A percentile compares a stretch with the other conserved stretches of the same genome.
phyloP scores from a whole-genome alignment of 2,329 filamentous ascomycete species.

The Davidsoniella neocaledoniae region DNA sequence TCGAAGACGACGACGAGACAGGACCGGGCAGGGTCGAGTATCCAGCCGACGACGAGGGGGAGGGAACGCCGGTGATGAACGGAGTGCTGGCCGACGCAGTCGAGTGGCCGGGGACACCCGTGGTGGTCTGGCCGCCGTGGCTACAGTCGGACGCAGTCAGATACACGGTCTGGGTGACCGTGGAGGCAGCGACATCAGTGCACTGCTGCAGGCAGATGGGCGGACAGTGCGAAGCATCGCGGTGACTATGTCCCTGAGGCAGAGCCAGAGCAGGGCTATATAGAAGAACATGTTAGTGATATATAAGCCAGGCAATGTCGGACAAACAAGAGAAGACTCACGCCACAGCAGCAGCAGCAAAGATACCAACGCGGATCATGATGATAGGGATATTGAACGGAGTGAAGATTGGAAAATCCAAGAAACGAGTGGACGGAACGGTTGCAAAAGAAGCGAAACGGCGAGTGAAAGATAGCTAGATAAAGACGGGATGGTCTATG shows the following conservation, averaged over 20 bases:
- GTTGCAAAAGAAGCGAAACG: not conserved
- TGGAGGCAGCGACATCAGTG: constrained; percentile 6
- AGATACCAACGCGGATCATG: constrained; percentile 10
- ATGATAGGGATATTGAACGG: not conserved
- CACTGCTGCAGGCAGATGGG: constrained; percentile 10
- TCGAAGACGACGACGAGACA: not conserved
- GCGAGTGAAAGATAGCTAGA: not conserved
- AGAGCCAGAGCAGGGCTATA: constrained; percentile 4
- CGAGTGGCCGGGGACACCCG: not conserved
- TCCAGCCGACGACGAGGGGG: not conserved
- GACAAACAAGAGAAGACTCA: not conserved
- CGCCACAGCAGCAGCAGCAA: constrained; percentile 9
- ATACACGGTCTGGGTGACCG: constrained; percentile 9
- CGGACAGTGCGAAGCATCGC: constrained; percentile 4
- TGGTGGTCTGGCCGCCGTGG: not conserved
- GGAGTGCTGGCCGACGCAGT: not conserved
- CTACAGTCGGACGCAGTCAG: constrained; percentile 6
- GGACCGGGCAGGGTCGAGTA: not conserved
- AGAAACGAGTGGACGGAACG: not conserved
- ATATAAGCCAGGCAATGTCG: not conserved
- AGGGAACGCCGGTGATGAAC: not conserved
- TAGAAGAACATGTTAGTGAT: not conserved
- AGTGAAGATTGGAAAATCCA: not conserved
- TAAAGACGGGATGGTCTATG: not conserved
- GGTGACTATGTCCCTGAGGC: constrained; percentile 1